Percentiles rank a stretch among this genome's conserved stretches.
Conservation (phyloP, 2,329 filamentous ascomycete genomes). For the Calonectria montana region DNA sequence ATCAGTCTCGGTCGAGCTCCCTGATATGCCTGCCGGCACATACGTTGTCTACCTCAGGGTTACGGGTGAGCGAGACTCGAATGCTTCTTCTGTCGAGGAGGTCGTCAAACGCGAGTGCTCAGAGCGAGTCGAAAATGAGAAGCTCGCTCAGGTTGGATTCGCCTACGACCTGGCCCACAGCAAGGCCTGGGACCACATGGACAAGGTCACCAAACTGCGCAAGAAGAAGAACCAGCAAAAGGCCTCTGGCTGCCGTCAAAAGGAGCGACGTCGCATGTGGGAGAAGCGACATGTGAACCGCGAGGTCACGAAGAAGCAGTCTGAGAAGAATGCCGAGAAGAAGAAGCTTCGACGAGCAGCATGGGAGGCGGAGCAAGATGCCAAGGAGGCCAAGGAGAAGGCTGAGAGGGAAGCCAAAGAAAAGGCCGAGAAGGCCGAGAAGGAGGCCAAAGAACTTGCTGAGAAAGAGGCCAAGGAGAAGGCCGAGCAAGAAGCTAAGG, state of each 20-base stretch:
- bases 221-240: conserved; percentile 62
- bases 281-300: conserved; percentile 59
- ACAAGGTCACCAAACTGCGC: conserved; percentile 61
- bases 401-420: conserved; percentile 34
- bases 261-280: conserved; percentile 61
- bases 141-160: conserved; percentile 67
- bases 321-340: conserved; percentile 52
- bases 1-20: conserved; percentile 68
- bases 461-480: conserved; percentile 12
- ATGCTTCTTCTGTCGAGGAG: conserved; percentile 61
- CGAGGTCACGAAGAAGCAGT: conserved; percentile 55
- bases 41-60: conserved; percentile 70
- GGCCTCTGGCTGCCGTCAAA: conserved; percentile 57
- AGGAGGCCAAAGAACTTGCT: conserved; percentile 23
- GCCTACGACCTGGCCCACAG: conserved; percentile 71
- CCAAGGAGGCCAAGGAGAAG: conserved; percentile 47
- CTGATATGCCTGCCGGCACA: conserved; percentile 64
- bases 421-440: conserved; percentile 30
- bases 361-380: conserved; percentile 43
- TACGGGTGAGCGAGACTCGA: conserved; percentile 59
- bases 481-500: neutral
- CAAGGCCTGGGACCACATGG: conserved; percentile 64
- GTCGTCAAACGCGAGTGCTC: conserved; percentile 65
- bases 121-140: conserved; percentile 63
- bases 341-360: conserved; percentile 44